Base-by-base conservation (phyloP, 1,284 basidiomycete species). In the Xanthoconium separans region DNA sequence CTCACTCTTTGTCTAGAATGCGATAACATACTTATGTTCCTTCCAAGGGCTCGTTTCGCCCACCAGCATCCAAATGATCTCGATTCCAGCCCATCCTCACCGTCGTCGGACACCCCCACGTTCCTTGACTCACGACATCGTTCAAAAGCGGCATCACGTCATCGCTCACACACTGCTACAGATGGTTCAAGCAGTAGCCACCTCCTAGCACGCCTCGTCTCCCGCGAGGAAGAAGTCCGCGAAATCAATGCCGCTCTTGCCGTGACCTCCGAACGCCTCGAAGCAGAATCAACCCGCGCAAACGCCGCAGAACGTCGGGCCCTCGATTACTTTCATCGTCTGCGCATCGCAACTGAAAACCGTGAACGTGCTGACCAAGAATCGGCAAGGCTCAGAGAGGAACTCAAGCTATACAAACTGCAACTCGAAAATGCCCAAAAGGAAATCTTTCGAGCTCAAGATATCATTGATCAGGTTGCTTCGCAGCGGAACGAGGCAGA, bases 381-480 rank as follows among this genome's bases (percentile, higher is more conserved):
- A 2, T 68, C 71, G 0, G 61, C 71, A 15, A 70, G 75, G 22
- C 68, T 74, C 16, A 64, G 67, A 49, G 75, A 77, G 58, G 77
- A 78, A 60, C 69, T 80, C 29, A 68, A 72, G 54, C 44, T 80
- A 59, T 79, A 77, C 64, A 74, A 76, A 62, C 46, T 75, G 13
- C 77, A 79, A 34, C 69, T 80, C 15, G 77, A 80, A 13, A 70
- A 75, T 54, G 78, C 78, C 1, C 76, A 77, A 60, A 71, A 73
- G 40, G 78, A 81, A 58, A 76, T 80, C 31, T 63, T 64, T 53
- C 70, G 77, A 10, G 79, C 78, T 1, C 77, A 81, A 58, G 75
- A 77, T 40, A 71, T 76, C 47, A 70, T 80, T 31, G 66, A 75
- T 55, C 66, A 72, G 47, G 65, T 78, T 8, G 73, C 77, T 50